Percentiles rank a stretch among this genome's conserved stretches.
Conservation (phyloP, 495 filamentous ascomycete species). For the Aspergillus homomorphus region DNA sequence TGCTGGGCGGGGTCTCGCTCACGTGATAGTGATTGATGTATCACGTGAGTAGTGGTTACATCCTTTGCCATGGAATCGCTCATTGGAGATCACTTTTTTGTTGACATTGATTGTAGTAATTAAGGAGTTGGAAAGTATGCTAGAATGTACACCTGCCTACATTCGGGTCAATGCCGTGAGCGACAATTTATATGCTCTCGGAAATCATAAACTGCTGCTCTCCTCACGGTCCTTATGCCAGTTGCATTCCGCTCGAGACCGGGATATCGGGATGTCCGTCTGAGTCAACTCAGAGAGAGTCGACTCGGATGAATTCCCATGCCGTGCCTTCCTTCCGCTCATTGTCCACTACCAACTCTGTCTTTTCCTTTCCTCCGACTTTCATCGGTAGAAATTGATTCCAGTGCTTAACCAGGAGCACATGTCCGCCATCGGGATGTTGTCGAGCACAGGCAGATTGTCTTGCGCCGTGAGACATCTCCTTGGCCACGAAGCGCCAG, state of each 20-base stretch:
- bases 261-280: neutral
- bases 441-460: neutral
- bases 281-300: neutral
- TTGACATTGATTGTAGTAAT: neutral
- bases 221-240: too few relatives aligned
- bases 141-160: too few relatives aligned
- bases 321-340: neutral
- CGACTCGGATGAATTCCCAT: neutral
- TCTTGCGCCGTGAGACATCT: neutral
- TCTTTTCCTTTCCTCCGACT: too few relatives aligned
- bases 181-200: too few relatives aligned
- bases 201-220: too few relatives aligned
- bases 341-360: too few relatives aligned
- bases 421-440: neutral
- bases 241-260: too few relatives aligned
- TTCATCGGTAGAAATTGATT: neutral
- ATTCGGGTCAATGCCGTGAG: too few relatives aligned
- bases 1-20: slow-evolving; percentile 1
- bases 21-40: slow-evolving; percentile 11
- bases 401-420: neutral
- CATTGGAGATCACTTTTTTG: neutral
- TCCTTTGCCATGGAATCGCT: neutral
- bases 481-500: too few relatives aligned
- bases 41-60: slow-evolving; percentile 1
- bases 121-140: neutral